phyloP scores from a whole-genome alignment of 2,329 filamentous ascomycete genomes.

The Diaporthe batatas region DNA sequence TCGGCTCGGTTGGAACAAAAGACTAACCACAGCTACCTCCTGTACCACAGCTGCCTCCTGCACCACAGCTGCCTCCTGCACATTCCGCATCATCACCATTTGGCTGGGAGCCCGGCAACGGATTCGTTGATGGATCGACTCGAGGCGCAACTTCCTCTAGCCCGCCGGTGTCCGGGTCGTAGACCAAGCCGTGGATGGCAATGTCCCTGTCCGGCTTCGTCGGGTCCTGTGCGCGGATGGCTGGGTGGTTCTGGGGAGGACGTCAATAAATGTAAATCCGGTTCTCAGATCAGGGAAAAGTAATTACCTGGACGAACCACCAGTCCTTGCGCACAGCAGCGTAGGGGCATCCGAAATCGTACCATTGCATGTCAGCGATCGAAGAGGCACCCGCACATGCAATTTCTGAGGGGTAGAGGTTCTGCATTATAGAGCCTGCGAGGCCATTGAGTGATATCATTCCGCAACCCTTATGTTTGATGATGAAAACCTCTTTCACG shows the following conservation, averaged over 20 bases:
- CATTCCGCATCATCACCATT: not conserved
- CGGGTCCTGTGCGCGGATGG: not conserved
- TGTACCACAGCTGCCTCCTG: too few species aligned
- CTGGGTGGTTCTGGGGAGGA: conserved; percentile 32
- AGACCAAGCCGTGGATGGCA: conserved; percentile 7
- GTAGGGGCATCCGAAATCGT: not conserved
- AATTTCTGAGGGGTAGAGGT: not conserved
- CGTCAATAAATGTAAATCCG: too few species aligned
- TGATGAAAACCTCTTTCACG: conserved; percentile 79
- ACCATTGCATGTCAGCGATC: conserved; percentile 2
- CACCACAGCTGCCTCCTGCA: too few species aligned
- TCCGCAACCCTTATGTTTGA: conserved; percentile 83
- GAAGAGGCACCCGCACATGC: conserved; percentile 14
- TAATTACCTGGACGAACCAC: conserved; percentile 22
- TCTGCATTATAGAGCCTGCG: not conserved
- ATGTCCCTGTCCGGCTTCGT: not conserved
- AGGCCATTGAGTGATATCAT: conserved; percentile 58
- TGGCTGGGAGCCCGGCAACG: conserved; percentile 13
- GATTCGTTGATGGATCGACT: not conserved
- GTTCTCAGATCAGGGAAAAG: too few species aligned
- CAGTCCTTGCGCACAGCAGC: conserved; percentile 8
- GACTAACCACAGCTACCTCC: conserved; percentile 6
- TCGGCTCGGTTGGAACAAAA: not conserved
- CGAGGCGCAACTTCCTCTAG: not conserved
- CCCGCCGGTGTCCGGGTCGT: not conserved